A percentile compares a stretch with the other conserved stretches of the same genome.
Evolutionary conservation across 2,329 filamentous ascomycete species (phyloP).

Genomic region (Achaetomium macrosporum): DNA sequence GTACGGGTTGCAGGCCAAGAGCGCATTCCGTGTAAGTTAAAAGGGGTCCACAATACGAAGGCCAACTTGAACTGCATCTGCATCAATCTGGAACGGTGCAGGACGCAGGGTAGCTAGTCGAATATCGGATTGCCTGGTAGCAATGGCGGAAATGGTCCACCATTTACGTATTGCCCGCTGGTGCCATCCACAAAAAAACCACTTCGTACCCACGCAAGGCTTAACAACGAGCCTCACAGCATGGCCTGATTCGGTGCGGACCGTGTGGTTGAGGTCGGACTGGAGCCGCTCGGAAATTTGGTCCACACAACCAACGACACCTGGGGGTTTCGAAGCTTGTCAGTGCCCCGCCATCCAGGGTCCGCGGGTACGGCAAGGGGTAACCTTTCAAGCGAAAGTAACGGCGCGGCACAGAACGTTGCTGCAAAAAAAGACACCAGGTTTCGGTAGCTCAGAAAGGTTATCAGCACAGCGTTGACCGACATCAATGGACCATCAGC

Average conservation of each 20-base stretch:
- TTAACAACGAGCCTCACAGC: not conserved
- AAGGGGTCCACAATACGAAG: too few species aligned
- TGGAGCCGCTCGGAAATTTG: slow-evolving; percentile 19
- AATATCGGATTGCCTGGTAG: too few species aligned
- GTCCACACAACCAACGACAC: not conserved
- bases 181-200: not conserved
- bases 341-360: not conserved
- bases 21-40: too few species aligned
- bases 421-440: not conserved
- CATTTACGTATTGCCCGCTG: too few species aligned
- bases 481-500: not conserved
- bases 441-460: not conserved
- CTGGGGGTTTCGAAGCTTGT: not conserved
- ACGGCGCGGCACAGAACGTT: not conserved
- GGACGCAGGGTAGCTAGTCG: too few species aligned
- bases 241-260: slow-evolving; percentile 1
- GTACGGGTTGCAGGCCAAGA: too few species aligned
- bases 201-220: slow-evolving; percentile 2
- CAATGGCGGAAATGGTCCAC: too few species aligned
- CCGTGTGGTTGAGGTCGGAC: slow-evolving; percentile 4
- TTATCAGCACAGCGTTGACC: not conserved
- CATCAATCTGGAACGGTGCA: too few species aligned
- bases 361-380: not conserved
- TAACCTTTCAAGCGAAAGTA: not conserved
- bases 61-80: too few species aligned